Percentiles rank a stretch among this genome's conserved stretches.
Conservation (phyloP, 2,329 filamentous ascomycete genomes). For the Orbilia brochopaga region DNA sequence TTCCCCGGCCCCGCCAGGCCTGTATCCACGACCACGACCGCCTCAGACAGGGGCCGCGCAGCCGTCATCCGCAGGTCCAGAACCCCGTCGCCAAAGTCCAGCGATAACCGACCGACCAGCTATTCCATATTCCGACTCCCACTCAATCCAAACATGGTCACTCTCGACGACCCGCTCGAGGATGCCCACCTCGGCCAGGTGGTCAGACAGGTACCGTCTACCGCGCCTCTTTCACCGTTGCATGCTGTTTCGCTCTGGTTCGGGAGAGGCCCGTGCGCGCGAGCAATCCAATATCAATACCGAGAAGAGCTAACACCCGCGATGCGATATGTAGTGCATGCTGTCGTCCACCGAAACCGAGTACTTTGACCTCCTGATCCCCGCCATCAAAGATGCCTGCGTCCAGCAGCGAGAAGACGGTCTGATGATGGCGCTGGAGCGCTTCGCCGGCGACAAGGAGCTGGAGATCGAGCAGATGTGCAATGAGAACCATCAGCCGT, state of each 20-base stretch:
- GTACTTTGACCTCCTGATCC: constrained; percentile 94
- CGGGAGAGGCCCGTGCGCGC: constrained; percentile 19
- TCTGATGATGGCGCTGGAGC: constrained; percentile 77
- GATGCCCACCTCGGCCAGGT: constrained; percentile 41
- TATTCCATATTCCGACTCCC: constrained; percentile 64
- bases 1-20: constrained; percentile 18
- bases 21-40: constrained; percentile 14
- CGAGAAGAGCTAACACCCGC: constrained; percentile 32
- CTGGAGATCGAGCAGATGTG: constrained; percentile 92
- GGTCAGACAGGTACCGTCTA: constrained; percentile 54
- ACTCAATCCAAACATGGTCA: constrained; percentile 52
- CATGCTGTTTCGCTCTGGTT: constrained; percentile 5
- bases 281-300: too few species aligned
- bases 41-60: neutral
- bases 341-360: constrained; percentile 89
- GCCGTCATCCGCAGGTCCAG: constrained; percentile 29
- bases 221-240: constrained; percentile 13
- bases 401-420: constrained; percentile 73
- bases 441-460: constrained; percentile 85
- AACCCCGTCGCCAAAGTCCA: constrained; percentile 47
- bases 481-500: constrained; percentile 94
- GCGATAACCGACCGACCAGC: constrained; percentile 61
- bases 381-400: constrained; percentile 88
- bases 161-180: constrained; percentile 28
- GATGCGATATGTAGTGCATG: constrained; percentile 71